Base-by-base conservation (phyloP, 148 eudicot species). In the Persicaria maculosa region DNA sequence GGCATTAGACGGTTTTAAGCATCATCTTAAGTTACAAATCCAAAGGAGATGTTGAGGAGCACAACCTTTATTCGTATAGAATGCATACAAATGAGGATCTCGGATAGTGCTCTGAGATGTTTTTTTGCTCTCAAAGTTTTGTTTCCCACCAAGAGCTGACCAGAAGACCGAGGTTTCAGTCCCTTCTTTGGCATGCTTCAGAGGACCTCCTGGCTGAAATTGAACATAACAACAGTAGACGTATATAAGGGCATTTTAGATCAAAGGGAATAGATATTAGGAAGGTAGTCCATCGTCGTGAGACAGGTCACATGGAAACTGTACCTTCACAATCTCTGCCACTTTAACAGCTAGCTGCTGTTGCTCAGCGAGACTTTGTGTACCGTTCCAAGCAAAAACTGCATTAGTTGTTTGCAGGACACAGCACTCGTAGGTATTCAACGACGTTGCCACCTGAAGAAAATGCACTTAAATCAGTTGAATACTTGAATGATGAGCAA, bases 101-200 rank as follows among this genome's bases (percentile, higher is more conserved):
- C 93, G 84, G 79, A 86, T 84, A 76, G 77, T 84, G 78, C 90
- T 97, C 47, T 84, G 90, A 71, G 90, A 77, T 59, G 84, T 77
- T 77, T 89, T 92, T 78, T 92, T 88, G 86, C 93, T 89, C 74
- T 88, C 78, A 83, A 86, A 90, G 74, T 76, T 80, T 84, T 92
- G 93, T 85, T 96, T 96, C 74, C 97, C 99, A 52, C 99, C 99
- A 79, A 96, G 85, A 73, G 97, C 87, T 74, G 84, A 86, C 99
- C 99, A 96, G 79, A 96, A 96, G 22, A 89, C 77, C 59, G 97
- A 91, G 86, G 84, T 90, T 82, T 96, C 99, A 55, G 97, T 92
- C 85, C 99, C 99, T 85, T 96, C 99, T 84, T 96, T 96, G 70
- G 94, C 88, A 82, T 88, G 90, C 81, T 96, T 96, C 72, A 82